Conservation (phyloP, 192 early-diverging fungal genomes). For the Backusella westeae region DNA sequence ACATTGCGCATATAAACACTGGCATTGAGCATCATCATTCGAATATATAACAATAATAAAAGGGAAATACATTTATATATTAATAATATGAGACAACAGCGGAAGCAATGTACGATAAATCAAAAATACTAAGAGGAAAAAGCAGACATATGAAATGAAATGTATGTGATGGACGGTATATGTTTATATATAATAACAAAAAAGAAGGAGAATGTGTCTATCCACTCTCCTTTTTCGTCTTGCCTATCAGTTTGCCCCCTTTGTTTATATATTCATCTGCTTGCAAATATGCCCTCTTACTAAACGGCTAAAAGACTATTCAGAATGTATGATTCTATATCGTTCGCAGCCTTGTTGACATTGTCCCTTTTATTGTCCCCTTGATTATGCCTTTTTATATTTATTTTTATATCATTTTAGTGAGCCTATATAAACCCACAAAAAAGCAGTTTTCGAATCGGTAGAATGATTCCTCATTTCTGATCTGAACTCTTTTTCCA, state of each 20-base stretch:
- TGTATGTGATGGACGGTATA: neutral
- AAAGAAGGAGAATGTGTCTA: neutral
- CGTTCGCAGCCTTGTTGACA: slow-evolving; percentile 1
- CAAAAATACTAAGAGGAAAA: neutral
- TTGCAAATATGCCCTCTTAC: neutral
- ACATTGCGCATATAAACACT: neutral
- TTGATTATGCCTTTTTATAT: neutral
- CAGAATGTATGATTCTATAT: slow-evolving; percentile 2
- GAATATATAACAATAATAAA: neutral
- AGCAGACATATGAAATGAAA: neutral
- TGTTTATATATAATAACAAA: neutral
- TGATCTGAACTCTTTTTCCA: neutral
- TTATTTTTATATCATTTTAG: neutral
- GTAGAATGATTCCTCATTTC: slow-evolving; percentile 4
- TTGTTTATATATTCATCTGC: neutral
- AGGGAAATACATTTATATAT: neutral
- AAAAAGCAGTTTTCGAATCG: neutral
- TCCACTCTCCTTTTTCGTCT: neutral
- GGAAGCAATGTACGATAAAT: neutral
- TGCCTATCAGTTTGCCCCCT: neutral
- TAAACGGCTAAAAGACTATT: neutral
- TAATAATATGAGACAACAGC: neutral
- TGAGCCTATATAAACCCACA: slow-evolving; percentile 1
- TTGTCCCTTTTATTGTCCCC: neutral
- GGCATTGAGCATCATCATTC: neutral